Evolutionary conservation across 2,329 filamentous ascomycete species (phyloP).

Genomic region (Didymella segeticola): DNA sequence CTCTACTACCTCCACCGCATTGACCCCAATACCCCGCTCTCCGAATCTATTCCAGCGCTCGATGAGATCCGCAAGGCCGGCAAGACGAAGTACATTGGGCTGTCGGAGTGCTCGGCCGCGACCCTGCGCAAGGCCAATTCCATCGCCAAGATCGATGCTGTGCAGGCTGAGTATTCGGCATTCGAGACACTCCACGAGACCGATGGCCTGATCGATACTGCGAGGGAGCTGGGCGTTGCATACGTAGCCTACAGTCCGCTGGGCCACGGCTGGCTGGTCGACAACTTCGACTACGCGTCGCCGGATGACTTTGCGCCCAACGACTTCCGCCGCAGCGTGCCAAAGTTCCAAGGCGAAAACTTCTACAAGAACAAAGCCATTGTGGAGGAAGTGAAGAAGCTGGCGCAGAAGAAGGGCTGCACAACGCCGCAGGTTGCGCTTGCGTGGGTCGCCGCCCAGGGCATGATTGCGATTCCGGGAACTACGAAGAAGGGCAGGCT

Average conservation of each 20-base stretch:
- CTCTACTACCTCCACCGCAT: conserved; percentile 53
- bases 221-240: conserved; percentile 48
- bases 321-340: conserved; percentile 45
- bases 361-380: conserved; percentile 41
- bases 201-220: conserved; percentile 41
- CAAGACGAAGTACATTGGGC: conserved; percentile 58
- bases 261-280: conserved; percentile 37
- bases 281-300: conserved; percentile 26
- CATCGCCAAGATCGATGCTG: conserved; percentile 54
- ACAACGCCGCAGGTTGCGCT: conserved; percentile 64
- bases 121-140: conserved; percentile 57
- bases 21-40: conserved; percentile 46
- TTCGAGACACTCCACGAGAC: conserved; percentile 55
- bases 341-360: conserved; percentile 51
- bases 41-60: conserved; percentile 57
- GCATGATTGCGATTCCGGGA: conserved; percentile 64
- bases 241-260: conserved; percentile 46
- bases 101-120: conserved; percentile 52
- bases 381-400: conserved; percentile 32
- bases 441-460: conserved; percentile 41
- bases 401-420: conserved; percentile 54
- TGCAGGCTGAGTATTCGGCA: conserved; percentile 60
- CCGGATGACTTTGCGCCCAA: conserved; percentile 54
- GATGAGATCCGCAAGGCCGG: conserved; percentile 49
- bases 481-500: conserved; percentile 31